These are phyloP conservation scores for Cercis canadensis DNA, from an alignment of 306 rosid genomes.

Conservation along the genomic window DNA sequence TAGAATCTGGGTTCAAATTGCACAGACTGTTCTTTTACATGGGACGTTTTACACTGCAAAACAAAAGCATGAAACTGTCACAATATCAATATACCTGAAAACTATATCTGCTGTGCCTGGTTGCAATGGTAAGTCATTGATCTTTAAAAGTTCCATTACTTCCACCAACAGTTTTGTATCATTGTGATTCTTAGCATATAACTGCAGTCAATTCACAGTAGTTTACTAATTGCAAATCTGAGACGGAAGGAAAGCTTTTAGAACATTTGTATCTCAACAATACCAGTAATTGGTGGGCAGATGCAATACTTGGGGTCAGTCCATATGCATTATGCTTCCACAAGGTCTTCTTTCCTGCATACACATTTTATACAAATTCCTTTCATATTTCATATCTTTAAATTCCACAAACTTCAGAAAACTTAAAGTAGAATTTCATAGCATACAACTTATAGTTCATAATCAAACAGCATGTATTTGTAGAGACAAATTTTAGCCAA, in stretches of 20 bases:
- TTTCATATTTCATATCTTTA: slow-evolving; percentile 21
- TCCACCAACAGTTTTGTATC: slow-evolving; percentile 75
- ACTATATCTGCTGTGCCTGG: slow-evolving; percentile 97
- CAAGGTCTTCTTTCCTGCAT: slow-evolving; percentile 82
- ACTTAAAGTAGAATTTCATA: background rate
- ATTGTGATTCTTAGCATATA: slow-evolving; percentile 67
- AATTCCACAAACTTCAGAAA: background rate
- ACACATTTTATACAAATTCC: slow-evolving; percentile 24
- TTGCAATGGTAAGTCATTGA: slow-evolving; percentile 81
- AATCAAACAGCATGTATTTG: no score
- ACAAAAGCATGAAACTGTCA: slow-evolving; percentile 27
- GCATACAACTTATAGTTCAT: background rate
- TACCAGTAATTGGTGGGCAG: slow-evolving; percentile 91
- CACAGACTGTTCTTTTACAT: background rate
- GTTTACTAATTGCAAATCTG: slow-evolving; percentile 31
- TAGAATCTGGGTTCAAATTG: slow-evolving; percentile 24
- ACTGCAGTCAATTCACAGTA: slow-evolving; percentile 50
- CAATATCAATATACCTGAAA: slow-evolving; percentile 64
- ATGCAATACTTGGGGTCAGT: slow-evolving; percentile 68
- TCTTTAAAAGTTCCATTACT: slow-evolving; percentile 73
- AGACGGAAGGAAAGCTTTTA: slow-evolving; percentile 26
- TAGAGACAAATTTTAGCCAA: slow-evolving; percentile 3
- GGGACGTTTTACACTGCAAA: slow-evolving; percentile 19
- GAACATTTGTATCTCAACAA: slow-evolving; percentile 32
- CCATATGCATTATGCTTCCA: slow-evolving; percentile 91